Percentiles rank a stretch among this genome's conserved stretches.
phyloP scores from a whole-genome alignment of 148 eudicot genomes.

The Diospyros kaki region DNA sequence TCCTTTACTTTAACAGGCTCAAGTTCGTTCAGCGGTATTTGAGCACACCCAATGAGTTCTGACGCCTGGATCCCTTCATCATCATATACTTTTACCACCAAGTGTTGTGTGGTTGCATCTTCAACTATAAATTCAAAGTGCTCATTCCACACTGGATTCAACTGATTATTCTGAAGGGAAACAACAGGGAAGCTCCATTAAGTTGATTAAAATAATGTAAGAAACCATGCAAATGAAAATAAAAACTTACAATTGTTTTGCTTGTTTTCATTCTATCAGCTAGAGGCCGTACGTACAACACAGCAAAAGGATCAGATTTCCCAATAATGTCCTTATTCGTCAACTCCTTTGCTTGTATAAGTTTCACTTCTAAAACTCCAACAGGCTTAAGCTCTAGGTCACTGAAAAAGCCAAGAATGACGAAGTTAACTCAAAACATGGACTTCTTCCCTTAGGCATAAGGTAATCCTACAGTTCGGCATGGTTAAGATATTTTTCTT shows the following conservation, averaged over 20 bases:
- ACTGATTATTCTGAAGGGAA: constrained; percentile 63
- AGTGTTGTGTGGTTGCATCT: constrained; percentile 84
- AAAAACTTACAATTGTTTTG: constrained; percentile 70
- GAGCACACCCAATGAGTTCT: constrained; percentile 89
- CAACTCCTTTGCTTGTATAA: constrained; percentile 88
- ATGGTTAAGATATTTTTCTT: not conserved
- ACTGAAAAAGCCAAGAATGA: constrained; percentile 29
- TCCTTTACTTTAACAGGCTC: constrained; percentile 96
- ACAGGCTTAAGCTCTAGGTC: constrained; percentile 94
- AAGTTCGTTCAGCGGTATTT: constrained; percentile 61
- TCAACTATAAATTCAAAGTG: constrained; percentile 90
- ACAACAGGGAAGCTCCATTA: constrained; percentile 7
- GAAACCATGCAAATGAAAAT: constrained; percentile 1
- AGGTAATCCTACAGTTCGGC: not conserved
- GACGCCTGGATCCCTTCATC: constrained; percentile 94
- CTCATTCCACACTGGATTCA: constrained; percentile 97
- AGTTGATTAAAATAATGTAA: not conserved
- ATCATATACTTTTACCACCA: constrained; percentile 79
- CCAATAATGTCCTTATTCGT: constrained; percentile 93
- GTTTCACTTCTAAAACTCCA: constrained; percentile 93
- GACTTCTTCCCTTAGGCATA: not conserved
- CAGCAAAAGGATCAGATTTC: constrained; percentile 98
- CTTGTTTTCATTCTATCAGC: constrained; percentile 80
- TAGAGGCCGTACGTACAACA: constrained; percentile 70
- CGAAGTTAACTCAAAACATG: not conserved